Percentiles rank a stretch among this genome's conserved stretches.
Conservation (phyloP, 192 early-diverging fungal genomes). For the Backusella westeae region DNA sequence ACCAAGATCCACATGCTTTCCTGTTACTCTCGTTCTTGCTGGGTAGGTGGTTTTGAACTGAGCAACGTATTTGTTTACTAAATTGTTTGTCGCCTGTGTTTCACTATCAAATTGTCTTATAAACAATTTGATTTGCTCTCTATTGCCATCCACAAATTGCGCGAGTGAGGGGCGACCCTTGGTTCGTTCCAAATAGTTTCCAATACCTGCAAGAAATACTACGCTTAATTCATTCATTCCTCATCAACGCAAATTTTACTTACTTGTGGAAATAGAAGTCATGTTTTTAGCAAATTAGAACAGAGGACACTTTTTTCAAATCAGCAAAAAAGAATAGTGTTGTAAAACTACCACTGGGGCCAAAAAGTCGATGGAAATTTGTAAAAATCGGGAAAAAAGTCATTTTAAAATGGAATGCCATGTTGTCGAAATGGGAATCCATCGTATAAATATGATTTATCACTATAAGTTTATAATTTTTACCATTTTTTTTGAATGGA, state of each 20-base stretch:
- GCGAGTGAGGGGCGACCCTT: not conserved
- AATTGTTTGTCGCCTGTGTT: not conserved
- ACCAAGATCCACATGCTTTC: not conserved
- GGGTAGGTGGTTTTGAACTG: not conserved
- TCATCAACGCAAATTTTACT: not conserved
- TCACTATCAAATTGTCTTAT: slow-evolving; percentile 6
- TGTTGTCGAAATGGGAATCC: no score
- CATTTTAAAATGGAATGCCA: no score
- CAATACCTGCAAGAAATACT: not conserved
- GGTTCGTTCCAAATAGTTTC: not conserved
- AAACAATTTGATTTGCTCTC: not conserved
- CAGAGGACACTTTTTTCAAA: not conserved
- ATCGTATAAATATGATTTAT: no score
- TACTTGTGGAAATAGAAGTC: slow-evolving; percentile 3
- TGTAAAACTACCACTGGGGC: no score
- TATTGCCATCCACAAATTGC: not conserved
- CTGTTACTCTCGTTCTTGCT: not conserved
- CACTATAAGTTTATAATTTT: no score
- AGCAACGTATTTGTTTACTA: not conserved
- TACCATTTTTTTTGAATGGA: no score
- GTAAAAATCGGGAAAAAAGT: no score
- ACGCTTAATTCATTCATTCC: not conserved
- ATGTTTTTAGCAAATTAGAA: not conserved
- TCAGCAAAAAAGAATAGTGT: no score
- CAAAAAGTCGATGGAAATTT: no score